Conservation (phyloP, 768 basidiomycete species). For the Amanita rubescens region DNA sequence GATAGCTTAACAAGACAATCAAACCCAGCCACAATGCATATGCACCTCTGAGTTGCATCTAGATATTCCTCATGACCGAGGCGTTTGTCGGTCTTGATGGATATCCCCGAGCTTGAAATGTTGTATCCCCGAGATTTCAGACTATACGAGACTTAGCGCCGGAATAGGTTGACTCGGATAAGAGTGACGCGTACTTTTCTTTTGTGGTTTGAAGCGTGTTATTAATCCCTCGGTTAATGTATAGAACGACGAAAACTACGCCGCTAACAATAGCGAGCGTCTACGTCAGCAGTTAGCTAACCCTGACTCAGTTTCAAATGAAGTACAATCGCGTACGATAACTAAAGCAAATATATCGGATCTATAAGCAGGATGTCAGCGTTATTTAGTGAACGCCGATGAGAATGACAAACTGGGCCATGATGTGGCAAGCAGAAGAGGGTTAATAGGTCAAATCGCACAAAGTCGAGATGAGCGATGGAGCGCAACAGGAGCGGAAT, state of each 20-base stretch:
- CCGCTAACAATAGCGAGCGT: slow-evolving; percentile 42
- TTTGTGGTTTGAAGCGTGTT: slow-evolving; percentile 42
- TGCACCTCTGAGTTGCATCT: slow-evolving; percentile 66
- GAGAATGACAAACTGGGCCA: background rate
- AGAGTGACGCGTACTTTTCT: slow-evolving; percentile 46
- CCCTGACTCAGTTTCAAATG: slow-evolving; percentile 3
- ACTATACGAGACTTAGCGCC: slow-evolving; percentile 21
- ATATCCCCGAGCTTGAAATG: slow-evolving; percentile 52
- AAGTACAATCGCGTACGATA: slow-evolving; percentile 23
- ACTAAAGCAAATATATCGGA: slow-evolving; percentile 35
- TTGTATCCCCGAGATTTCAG: slow-evolving; percentile 51
- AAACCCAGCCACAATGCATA: slow-evolving; percentile 6
- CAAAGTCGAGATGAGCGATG: too few relatives aligned
- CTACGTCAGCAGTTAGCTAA: slow-evolving; percentile 22
- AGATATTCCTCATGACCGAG: slow-evolving; percentile 60
- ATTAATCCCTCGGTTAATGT: slow-evolving; percentile 30
- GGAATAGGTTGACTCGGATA: background rate
- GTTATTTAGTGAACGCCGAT: background rate
- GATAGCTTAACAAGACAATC: too few relatives aligned
- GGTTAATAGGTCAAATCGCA: too few relatives aligned
- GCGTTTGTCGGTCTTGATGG: slow-evolving; percentile 54
- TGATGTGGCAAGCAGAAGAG: background rate
- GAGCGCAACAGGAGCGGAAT: too few relatives aligned
- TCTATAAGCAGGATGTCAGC: slow-evolving; percentile 19
- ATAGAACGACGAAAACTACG: slow-evolving; percentile 34